Evolutionary conservation across 768 basidiomycete species (phyloP).

Genomic region (Tulasnella sp.): DNA sequence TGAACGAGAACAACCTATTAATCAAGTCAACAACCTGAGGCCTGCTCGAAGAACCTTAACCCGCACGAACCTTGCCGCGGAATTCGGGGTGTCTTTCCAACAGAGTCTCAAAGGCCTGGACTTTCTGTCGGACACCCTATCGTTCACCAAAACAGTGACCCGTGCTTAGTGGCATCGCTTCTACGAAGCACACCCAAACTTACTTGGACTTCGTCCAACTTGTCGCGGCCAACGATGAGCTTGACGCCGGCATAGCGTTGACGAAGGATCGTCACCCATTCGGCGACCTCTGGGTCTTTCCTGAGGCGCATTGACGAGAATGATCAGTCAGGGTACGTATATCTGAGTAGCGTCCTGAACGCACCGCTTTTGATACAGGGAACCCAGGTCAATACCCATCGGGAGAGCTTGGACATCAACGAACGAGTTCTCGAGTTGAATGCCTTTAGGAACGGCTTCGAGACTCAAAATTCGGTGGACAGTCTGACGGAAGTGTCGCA

Average conservation of each 20-base stretch:
- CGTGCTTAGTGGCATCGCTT: not conserved
- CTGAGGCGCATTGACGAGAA: conserved; percentile 32
- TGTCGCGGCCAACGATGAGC: conserved; percentile 80
- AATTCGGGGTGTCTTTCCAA: conserved; percentile 71
- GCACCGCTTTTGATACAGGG: conserved; percentile 58
- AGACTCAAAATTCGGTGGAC: conserved; percentile 70
- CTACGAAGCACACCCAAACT: not conserved
- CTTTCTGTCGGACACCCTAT: conserved; percentile 71
- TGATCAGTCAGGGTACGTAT: not conserved
- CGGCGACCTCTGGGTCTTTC: conserved; percentile 64
- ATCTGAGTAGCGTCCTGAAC: conserved; percentile 23
- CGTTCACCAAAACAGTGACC: not conserved
- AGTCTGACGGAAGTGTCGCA: conserved; percentile 79
- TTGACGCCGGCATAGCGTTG: conserved; percentile 82
- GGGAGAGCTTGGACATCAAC: conserved; percentile 85
- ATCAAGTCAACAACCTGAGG: not conserved
- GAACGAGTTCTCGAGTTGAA: conserved; percentile 54
- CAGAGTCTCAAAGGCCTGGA: conserved; percentile 76
- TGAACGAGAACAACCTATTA: conserved; percentile 70
- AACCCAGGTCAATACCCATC: conserved; percentile 77
- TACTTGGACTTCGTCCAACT: conserved; percentile 76
- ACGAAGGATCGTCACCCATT: conserved; percentile 72
- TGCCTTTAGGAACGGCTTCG: conserved; percentile 77
- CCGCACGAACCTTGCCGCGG: conserved; percentile 52
- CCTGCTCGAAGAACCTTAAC: not conserved